phyloP scores from a whole-genome alignment of 2,329 filamentous ascomycete species.

The Cytospora schulzeri region DNA sequence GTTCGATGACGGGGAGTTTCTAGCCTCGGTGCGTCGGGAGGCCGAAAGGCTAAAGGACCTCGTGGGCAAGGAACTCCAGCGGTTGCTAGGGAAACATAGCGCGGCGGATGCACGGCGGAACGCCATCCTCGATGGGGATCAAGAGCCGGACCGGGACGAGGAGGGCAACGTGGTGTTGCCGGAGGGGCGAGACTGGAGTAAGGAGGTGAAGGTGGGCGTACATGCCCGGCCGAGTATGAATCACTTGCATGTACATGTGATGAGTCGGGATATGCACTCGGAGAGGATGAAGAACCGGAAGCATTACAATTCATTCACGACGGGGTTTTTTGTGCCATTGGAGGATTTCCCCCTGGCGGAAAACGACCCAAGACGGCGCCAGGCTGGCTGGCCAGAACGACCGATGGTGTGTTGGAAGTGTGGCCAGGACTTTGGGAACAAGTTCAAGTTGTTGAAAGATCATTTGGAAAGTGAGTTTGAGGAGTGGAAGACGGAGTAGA shows the following conservation, averaged over 20 bases:
- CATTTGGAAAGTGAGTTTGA: slow-evolving; percentile 67
- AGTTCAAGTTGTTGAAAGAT: slow-evolving; percentile 71
- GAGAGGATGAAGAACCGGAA: slow-evolving; percentile 74
- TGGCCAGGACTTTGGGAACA: slow-evolving; percentile 70
- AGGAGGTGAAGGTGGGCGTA: slow-evolving; percentile 75
- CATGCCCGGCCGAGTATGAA: slow-evolving; percentile 91
- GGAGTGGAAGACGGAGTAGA: slow-evolving; percentile 47
- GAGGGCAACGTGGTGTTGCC: slow-evolving; percentile 60
- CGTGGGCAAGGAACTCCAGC: slow-evolving; percentile 74
- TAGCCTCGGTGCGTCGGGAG: slow-evolving; percentile 63
- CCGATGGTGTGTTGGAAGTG: slow-evolving; percentile 87
- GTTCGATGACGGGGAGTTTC: slow-evolving; percentile 70
- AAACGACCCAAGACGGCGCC: slow-evolving; percentile 64
- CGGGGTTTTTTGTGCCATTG: slow-evolving; percentile 78
- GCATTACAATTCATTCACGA: slow-evolving; percentile 92
- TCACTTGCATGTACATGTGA: slow-evolving; percentile 86
- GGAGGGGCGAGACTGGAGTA: slow-evolving; percentile 73
- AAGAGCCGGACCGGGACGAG: slow-evolving; percentile 66
- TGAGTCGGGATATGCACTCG: slow-evolving; percentile 78
- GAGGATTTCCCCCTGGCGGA: slow-evolving; percentile 75
- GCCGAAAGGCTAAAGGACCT: slow-evolving; percentile 61
- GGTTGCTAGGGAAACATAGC: slow-evolving; percentile 67
- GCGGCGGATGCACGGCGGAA: slow-evolving; percentile 63
- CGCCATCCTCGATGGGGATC: slow-evolving; percentile 64
- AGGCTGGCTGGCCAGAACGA: slow-evolving; percentile 60